Conservation (phyloP, 2,329 filamentous ascomycete species). For the Colletotrichum aenigma region DNA sequence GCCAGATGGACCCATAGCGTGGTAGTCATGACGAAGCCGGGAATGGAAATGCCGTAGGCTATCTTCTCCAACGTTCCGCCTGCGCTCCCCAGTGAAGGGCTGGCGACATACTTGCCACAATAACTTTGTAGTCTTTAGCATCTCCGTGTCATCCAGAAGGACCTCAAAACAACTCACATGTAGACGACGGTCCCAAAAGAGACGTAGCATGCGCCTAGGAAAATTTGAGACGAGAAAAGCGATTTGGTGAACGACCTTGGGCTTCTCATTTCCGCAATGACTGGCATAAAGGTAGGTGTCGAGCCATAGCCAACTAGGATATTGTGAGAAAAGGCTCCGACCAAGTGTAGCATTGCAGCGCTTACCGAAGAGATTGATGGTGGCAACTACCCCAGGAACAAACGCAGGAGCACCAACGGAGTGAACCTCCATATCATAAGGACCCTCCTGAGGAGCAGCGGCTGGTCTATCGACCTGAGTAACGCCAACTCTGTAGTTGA, state of each 20-base stretch:
- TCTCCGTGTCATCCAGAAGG: neutral
- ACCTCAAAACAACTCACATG: neutral
- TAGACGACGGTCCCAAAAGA: neutral
- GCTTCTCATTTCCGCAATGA: neutral
- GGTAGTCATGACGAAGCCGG: conserved; percentile 25
- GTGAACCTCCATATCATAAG: conserved; percentile 24
- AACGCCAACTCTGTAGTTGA: conserved; percentile 25
- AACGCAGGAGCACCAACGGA: conserved; percentile 25
- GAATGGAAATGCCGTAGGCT: conserved; percentile 24
- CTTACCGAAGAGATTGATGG: conserved; percentile 28
- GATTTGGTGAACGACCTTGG: neutral
- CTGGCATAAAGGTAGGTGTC: neutral
- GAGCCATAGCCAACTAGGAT: neutral
- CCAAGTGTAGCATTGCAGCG: neutral
- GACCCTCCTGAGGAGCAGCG: conserved; percentile 24
- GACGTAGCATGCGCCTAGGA: neutral
- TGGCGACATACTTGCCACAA: conserved; percentile 63
- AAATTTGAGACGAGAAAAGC: neutral
- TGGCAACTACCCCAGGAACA: conserved; percentile 26
- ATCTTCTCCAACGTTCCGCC: conserved; percentile 25
- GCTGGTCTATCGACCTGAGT: conserved; percentile 23
- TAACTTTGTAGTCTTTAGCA: neutral
- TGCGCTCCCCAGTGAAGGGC: conserved; percentile 57
- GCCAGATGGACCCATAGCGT: conserved; percentile 24
- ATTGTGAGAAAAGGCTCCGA: neutral